phyloP scores from a whole-genome alignment of 805 yeast genomes.

The Torulaspora quercuum region DNA sequence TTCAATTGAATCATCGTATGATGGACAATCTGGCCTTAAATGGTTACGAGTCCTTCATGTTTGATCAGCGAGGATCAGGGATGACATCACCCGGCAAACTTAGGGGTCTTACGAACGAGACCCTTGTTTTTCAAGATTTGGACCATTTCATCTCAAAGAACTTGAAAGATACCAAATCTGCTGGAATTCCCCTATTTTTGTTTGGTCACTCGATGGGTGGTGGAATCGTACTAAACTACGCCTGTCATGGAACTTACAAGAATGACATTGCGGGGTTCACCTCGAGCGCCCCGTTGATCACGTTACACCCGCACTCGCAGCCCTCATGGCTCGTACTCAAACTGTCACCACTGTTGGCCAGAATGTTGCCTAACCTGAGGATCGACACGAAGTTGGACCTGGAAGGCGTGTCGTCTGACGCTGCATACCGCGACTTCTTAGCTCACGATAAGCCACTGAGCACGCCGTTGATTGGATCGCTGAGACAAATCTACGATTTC shows the following conservation, averaged over 20 bases:
- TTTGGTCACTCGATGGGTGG: slow-evolving; percentile 85
- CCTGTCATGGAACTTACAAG: slow-evolving; percentile 49
- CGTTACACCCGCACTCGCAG: slow-evolving; percentile 53
- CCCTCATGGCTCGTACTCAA: slow-evolving; percentile 48
- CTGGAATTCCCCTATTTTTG: slow-evolving; percentile 41
- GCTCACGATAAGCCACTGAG: slow-evolving; percentile 39
- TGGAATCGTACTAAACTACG: slow-evolving; percentile 62
- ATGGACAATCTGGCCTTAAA: slow-evolving; percentile 49
- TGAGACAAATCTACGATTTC: slow-evolving; percentile 57
- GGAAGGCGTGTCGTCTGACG: slow-evolving; percentile 54
- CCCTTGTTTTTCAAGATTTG: slow-evolving; percentile 54
- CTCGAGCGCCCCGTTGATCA: slow-evolving; percentile 58
- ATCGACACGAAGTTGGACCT: slow-evolving; percentile 53
- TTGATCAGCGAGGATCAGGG: slow-evolving; percentile 77
- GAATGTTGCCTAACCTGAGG: slow-evolving; percentile 46
- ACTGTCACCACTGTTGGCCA: slow-evolving; percentile 42
- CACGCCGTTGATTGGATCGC: slow-evolving; percentile 51
- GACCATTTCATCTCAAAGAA: slow-evolving; percentile 44
- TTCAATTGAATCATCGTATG: slow-evolving; percentile 46
- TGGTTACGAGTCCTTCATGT: slow-evolving; percentile 66
- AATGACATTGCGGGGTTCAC: slow-evolving; percentile 47
- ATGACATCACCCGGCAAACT: slow-evolving; percentile 52
- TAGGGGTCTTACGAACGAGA: slow-evolving; percentile 57
- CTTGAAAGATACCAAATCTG: slow-evolving; percentile 22
- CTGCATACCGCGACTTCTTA: slow-evolving; percentile 46